Evolutionary conservation across 2,329 filamentous ascomycete genomes (phyloP).

Genomic region (Penicillium sp.): DNA sequence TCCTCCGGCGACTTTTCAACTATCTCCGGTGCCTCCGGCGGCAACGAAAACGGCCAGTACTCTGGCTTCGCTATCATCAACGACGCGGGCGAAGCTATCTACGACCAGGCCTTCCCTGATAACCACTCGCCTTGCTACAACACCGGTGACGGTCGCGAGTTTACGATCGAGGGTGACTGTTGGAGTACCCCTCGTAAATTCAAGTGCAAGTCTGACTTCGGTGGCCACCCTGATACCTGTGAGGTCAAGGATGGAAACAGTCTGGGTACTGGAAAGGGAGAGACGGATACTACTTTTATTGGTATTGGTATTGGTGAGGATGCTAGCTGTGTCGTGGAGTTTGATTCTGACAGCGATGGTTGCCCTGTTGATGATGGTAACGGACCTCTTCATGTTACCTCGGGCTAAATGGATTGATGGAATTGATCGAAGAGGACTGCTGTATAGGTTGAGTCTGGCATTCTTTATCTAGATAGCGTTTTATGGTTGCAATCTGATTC

Average conservation of each 20-base stretch:
- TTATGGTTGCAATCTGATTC: too few relatives aligned
- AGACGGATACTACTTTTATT: slow-evolving; percentile 13
- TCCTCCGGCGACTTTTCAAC: slow-evolving; percentile 14
- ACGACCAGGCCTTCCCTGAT: slow-evolving; percentile 11
- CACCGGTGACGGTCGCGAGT: slow-evolving; percentile 11
- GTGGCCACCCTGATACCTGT: slow-evolving; percentile 12
- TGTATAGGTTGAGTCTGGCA: too few relatives aligned
- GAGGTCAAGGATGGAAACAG: slow-evolving; percentile 16
- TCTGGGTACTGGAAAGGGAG: slow-evolving; percentile 9
- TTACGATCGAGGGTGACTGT: slow-evolving; percentile 18
- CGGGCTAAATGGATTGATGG: neutral
- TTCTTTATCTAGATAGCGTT: too few relatives aligned
- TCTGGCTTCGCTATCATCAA: slow-evolving; percentile 16
- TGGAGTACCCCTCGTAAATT: slow-evolving; percentile 14
- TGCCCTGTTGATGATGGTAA: slow-evolving; percentile 16
- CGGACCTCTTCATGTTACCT: slow-evolving; percentile 15
- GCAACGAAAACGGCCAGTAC: slow-evolving; percentile 12
- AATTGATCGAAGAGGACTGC: too few relatives aligned
- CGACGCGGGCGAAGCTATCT: slow-evolving; percentile 12
- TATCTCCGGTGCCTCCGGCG: slow-evolving; percentile 13
- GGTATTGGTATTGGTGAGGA: slow-evolving; percentile 16
- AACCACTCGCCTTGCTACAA: slow-evolving; percentile 16
- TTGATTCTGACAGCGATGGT: slow-evolving; percentile 15
- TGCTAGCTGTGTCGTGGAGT: slow-evolving; percentile 15
- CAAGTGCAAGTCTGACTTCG: slow-evolving; percentile 14